A percentile compares a stretch with the other conserved stretches of the same genome.
Conservation (phyloP, 768 basidiomycete genomes). For the Saitozyma podzolica region DNA sequence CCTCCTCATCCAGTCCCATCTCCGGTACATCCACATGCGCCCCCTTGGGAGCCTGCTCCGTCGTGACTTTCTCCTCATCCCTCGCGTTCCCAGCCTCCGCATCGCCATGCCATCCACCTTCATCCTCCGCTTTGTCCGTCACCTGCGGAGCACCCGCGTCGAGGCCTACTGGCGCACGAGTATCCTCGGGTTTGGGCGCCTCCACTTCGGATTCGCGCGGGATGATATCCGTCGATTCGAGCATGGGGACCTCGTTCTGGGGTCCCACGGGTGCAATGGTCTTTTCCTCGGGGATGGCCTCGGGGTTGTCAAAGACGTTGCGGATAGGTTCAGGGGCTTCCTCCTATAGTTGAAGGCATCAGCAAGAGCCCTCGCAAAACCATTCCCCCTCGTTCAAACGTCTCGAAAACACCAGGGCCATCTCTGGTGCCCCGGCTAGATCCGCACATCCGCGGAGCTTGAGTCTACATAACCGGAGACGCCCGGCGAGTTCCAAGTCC, state of each 20-base stretch:
- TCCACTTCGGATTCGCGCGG: constrained; percentile 12
- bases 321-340: constrained; percentile 48
- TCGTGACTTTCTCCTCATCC: constrained; percentile 13
- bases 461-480: too few species aligned
- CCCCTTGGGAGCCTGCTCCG: constrained; percentile 17
- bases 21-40: constrained; percentile 23
- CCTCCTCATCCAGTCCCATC: constrained; percentile 39
- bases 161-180: constrained; percentile 46
- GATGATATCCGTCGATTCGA: constrained; percentile 33
- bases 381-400: neutral
- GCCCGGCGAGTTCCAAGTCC: neutral
- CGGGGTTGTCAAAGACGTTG: constrained; percentile 41
- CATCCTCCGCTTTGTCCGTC: constrained; percentile 40
- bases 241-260: constrained; percentile 43
- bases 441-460: too few species aligned
- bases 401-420: too few species aligned
- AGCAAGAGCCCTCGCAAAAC: neutral
- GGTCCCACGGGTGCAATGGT: constrained; percentile 45
- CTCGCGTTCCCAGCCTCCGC: constrained; percentile 40
- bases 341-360: constrained; percentile 17
- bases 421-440: too few species aligned
- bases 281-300: constrained; percentile 42
- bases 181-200: constrained; percentile 32
- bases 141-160: constrained; percentile 51
- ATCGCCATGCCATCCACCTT: constrained; percentile 52